These are phyloP conservation scores for Flaveria brownii DNA, from an alignment of 129 eudicot species.

Conservation along the genomic window DNA sequence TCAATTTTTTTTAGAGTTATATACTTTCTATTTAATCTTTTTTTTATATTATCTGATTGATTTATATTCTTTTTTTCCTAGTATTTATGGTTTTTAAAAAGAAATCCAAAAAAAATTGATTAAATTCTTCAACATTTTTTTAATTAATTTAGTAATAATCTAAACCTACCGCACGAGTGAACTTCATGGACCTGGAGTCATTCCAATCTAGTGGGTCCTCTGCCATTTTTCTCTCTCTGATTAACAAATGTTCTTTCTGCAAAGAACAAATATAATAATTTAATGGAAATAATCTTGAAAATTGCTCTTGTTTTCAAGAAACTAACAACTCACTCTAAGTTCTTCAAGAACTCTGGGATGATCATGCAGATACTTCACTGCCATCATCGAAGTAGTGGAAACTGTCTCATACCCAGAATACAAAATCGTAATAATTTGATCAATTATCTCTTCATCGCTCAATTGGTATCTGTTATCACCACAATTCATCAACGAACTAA, in stretches of 20 bases:
- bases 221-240: conserved; percentile 71
- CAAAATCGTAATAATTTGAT: conserved; percentile 84
- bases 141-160: neutral
- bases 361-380: conserved; percentile 96
- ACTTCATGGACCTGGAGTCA: conserved; percentile 89
- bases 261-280: neutral
- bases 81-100: too few relatives aligned
- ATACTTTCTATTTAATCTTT: too few relatives aligned
- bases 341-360: conserved; percentile 92
- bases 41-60: too few relatives aligned
- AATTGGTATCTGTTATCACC: conserved; percentile 69
- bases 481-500: conserved; percentile 58
- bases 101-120: neutral
- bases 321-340: conserved; percentile 66
- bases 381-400: conserved; percentile 99
- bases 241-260: conserved; percentile 93
- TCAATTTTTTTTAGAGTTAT: too few relatives aligned
- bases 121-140: neutral
- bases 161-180: conserved; percentile 95
- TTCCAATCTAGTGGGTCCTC: conserved; percentile 86
- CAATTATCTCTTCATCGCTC: conserved; percentile 90
- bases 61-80: too few relatives aligned
- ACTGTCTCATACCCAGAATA: conserved; percentile 98
- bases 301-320: neutral
- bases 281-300: too few relatives aligned